phyloP scores from a whole-genome alignment of 495 filamentous ascomycete genomes.

The Hyaloscypha finlandica region DNA sequence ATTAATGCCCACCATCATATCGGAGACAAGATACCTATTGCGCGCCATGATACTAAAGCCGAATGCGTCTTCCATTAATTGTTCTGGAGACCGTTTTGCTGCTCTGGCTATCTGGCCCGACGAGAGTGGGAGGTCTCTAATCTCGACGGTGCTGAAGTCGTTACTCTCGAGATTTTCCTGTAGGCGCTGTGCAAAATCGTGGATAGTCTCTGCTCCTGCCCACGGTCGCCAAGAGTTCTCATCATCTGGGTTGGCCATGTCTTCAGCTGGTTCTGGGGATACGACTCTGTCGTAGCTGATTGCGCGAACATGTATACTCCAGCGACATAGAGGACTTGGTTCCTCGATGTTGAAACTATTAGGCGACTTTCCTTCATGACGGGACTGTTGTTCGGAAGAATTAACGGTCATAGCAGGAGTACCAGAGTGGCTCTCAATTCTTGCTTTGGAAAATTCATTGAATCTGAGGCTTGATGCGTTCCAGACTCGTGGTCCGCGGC shows the following conservation, averaged over 20 bases:
- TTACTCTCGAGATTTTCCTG: conserved; percentile 36
- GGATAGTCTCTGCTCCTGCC: conserved; percentile 17
- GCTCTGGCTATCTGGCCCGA: conserved; percentile 32
- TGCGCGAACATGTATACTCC: conserved; percentile 33
- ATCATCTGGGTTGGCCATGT: conserved; percentile 28
- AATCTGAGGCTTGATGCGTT: conserved; percentile 29
- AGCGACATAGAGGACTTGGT: conserved; percentile 34
- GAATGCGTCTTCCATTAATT: conserved; percentile 40
- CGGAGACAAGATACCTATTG: conserved; percentile 28
- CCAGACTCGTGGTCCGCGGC: conserved; percentile 41
- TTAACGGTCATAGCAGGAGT: neutral
- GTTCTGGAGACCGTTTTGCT: conserved; percentile 31
- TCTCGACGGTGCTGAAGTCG: conserved; percentile 32
- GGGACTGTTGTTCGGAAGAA: conserved; percentile 12
- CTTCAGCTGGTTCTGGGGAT: conserved; percentile 17
- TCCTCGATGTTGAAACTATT: neutral
- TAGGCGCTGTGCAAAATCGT: conserved; percentile 30
- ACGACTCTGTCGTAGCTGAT: neutral
- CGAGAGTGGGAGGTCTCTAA: conserved; percentile 34
- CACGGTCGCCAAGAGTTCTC: conserved; percentile 37
- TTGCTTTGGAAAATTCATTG: conserved; percentile 16
- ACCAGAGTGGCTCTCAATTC: conserved; percentile 9
- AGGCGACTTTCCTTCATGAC: neutral
- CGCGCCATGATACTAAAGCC: conserved; percentile 46
- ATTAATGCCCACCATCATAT: conserved; percentile 16